Base-by-base conservation (phyloP, 169 alveolate genomes). In the Cryptosporidium xiaoi region DNA sequence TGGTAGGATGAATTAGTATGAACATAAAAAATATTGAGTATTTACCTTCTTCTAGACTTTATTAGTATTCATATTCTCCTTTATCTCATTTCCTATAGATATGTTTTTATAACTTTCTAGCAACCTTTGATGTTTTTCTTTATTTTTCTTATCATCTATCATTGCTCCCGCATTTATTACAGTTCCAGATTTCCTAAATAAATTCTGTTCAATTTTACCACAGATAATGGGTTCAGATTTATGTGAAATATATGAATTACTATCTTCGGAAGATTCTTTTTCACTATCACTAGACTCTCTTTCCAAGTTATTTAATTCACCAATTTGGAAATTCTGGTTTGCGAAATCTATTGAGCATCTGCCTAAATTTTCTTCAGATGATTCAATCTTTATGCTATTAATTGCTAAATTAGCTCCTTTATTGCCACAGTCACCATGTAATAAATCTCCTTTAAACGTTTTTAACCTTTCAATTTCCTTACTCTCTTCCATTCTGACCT, bases 1-100 rank as follows among this genome's bases (percentile, higher is more conserved):
- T 82, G 98, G 98, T 58, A 83, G 98, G 64, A 94, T 95, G 97
- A 95, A 95, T 91, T 95, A 83, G 85, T 65, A 34, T 5, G 24
- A 56, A 56, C 34, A 56, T 0, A 62, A 12, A 62, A 12, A n/a
- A 20, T 13, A 62, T 6, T 0, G 18, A 62, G 33, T 6, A 27
- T 6, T n/a, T 1, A 10, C n/a, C 51, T 53, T 15, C 7, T 13
- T 24, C 50, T 27, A 18, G 6, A 27, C 2, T 12, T 77, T 20
- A 20, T 77, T 77, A 33, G 51, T 16, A 40, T 46, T 29, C 58
- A 77, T 29, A 77, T 77, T 77, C 20, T 77, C 87, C 64, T 77
- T 77, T 15, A 24, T 33, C 36, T 77, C 87, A 77, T 13, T 29
- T 16, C 64, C 4, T 18, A 18, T 60, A 13, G 64, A 15, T 46